Evolutionary conservation across 2,329 filamentous ascomycete genomes (phyloP), one percentile per base, ranked within the genome.

Genomic region (Amesomyces nigricolor): DNA sequence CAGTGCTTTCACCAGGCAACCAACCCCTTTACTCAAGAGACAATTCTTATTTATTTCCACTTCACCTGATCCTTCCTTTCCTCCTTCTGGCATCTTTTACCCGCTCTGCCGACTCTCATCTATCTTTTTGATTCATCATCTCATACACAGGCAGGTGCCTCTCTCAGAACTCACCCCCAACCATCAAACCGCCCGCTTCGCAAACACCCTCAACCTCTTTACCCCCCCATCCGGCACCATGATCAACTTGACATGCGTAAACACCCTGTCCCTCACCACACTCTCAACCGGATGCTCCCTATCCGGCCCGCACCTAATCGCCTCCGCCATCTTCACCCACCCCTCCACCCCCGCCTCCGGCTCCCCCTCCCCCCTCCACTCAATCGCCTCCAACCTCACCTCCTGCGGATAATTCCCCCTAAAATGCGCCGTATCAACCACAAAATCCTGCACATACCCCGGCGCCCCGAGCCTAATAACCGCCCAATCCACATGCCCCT

Each of bases 221-320:
- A 96, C 88, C 22, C 92, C 91, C 35, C 92, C 91, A 71, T 97
- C 91, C 0, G 92, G 92, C 63, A 96, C 89, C 68, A 96, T 94
- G 35, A 89, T 88, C 68, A 97, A 76, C 79, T 95, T 96, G 19
- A 91, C 84, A 72, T 94, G 91, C 11, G 87, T 90, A 66, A 89
- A 88, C 2, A 76, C 73, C 67, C 76, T 78, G 38, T 82, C 81
- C 62, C 78, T 74, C 16, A 82, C 74, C 55, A 76, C 65, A 52
- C 75, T 79, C 32, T 72, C 73, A 67, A 87, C 88, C 60, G 80
- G 78, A 68, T 90, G 87, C 73, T 91, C 87, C 64, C 77, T 75
- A 68, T 92, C 88, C 16, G 88, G 85, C 1, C 84, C 83, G 57
- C 83, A 86, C 71, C 84, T 86, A 73, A 81, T 84, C 13, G 86